Evolutionary conservation across 257 asterid species (phyloP), one percentile per base, ranked within the genome.

Genomic region (Lycium barbarum): DNA sequence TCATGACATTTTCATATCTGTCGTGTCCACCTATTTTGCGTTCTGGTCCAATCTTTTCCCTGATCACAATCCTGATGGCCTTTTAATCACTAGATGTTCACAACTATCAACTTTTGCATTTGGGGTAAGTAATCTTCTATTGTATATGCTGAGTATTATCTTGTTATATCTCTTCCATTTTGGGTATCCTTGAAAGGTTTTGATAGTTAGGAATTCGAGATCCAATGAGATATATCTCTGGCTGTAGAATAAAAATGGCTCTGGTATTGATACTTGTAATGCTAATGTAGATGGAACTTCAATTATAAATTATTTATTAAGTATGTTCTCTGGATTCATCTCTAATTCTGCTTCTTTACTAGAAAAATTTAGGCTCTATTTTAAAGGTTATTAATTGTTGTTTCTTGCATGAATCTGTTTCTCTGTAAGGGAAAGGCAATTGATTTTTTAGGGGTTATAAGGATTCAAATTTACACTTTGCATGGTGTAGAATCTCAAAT

Each of bases 21-120:
- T 78, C 61, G 88, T 91, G 88, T 92, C 99, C 74, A 72, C 89
- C 85, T 96, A 96, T 93, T 94, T 93, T 87, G 98, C 94, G 45
- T 95, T 94, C 92, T 93, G 92, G 93, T 95, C 99, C 78, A 91
- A 92, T 87, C 89, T 95, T 79, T 96, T 94, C 94, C 91, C 94
- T 57, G 98, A 93, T 79, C 87, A 86, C 79, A 85, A 88, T 81
- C 84, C 89, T 74, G 88, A 88, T 74, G 95, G 93, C 55, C 87
- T 86, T 62, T 81, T 95, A 80, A 95, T 96, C 76, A 88, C 92
- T 90, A 91, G 95, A 87, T 92, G 87, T 88, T 91, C 99, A 71
- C 79, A 91, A 67, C 88, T 91, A 85, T 95, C 99, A 26, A 96
- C 97, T 65, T 94, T 93, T 89, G 86, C 89, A 40, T 89, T 96